A percentile compares a stretch with the other conserved stretches of the same genome.
Evolutionary conservation across 2,329 filamentous ascomycete genomes (phyloP).

Genomic region (Endoconidiophora polonica): DNA sequence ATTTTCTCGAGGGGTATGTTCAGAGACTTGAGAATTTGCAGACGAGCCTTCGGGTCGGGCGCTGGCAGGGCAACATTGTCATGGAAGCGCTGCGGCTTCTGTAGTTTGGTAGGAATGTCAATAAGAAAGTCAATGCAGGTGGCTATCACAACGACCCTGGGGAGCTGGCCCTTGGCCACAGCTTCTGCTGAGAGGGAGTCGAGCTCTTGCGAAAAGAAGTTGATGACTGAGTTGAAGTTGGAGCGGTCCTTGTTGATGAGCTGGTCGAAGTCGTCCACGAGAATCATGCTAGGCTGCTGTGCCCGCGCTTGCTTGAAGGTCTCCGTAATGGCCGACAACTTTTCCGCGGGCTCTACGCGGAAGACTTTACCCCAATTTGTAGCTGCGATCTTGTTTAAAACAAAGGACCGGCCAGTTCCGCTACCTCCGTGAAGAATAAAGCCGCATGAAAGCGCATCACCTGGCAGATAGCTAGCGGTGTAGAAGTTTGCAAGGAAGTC

Average conservation of each 20-base stretch:
- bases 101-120: conserved; percentile 54
- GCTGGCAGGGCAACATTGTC: conserved; percentile 58
- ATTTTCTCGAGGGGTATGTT: conserved; percentile 29
- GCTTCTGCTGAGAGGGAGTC: conserved; percentile 32
- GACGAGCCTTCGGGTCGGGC: conserved; percentile 53
- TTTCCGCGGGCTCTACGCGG: conserved; percentile 38
- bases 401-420: conserved; percentile 69
- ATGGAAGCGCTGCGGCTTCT: conserved; percentile 46
- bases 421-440: conserved; percentile 65
- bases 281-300: conserved; percentile 56
- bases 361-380: conserved; percentile 57
- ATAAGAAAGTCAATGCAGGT: conserved; percentile 54
- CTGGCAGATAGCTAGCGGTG: conserved; percentile 18
- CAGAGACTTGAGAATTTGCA: conserved; percentile 55
- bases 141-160: conserved; percentile 55
- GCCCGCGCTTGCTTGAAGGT: conserved; percentile 52
- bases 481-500: conserved; percentile 42
- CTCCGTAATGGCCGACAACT: conserved; percentile 43
- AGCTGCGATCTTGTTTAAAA: conserved; percentile 50
- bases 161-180: conserved; percentile 22
- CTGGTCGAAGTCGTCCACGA: conserved; percentile 63
- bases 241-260: conserved; percentile 45
- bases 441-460: conserved; percentile 30
- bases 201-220: conserved; percentile 35
- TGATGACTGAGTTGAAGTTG: conserved; percentile 33